Conservation (phyloP, 164 flowering plant species). For the grape (Vitis vinifera) region DNA sequence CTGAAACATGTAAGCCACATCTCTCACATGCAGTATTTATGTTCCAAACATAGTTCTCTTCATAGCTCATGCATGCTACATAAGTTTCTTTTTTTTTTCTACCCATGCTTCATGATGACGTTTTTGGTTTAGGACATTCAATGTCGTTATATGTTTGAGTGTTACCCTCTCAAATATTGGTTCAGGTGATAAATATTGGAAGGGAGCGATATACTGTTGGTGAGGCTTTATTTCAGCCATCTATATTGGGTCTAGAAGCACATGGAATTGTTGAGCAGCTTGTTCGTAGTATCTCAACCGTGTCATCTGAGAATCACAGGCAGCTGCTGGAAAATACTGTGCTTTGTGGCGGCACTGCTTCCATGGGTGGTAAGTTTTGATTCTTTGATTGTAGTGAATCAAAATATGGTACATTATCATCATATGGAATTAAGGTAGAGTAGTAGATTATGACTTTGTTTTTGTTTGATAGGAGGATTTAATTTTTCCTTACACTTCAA, state of each 20-base stretch:
- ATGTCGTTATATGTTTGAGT: not conserved
- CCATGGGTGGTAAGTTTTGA: slow-evolving; percentile 65
- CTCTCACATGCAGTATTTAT: too few species aligned
- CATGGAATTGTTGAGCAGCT: slow-evolving; percentile 99
- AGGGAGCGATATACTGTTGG: slow-evolving; percentile 83
- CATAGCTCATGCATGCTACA: too few species aligned
- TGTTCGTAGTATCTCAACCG: slow-evolving; percentile 79
- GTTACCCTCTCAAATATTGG: not conserved
- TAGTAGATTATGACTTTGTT: too few species aligned
- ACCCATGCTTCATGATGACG: too few species aligned
- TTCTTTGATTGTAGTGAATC: not conserved
- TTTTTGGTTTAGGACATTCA: too few species aligned
- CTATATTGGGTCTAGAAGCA: slow-evolving; percentile 83
- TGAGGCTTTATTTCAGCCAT: slow-evolving; percentile 95
- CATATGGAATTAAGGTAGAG: too few species aligned
- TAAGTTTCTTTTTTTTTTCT: too few species aligned
- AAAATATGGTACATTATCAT: not conserved
- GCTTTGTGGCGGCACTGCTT: slow-evolving; percentile 92
- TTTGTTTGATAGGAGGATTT: too few species aligned
- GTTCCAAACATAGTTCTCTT: too few species aligned
- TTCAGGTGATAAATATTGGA: slow-evolving; percentile 81
- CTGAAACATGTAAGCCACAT: too few species aligned
- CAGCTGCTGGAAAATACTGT: slow-evolving; percentile 94
- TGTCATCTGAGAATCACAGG: slow-evolving; percentile 91
- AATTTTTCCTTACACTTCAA: too few species aligned